Percentiles rank a stretch among this genome's conserved stretches.
phyloP scores from a whole-genome alignment of 2,329 filamentous ascomycete species.

The Diaporthe citri region DNA sequence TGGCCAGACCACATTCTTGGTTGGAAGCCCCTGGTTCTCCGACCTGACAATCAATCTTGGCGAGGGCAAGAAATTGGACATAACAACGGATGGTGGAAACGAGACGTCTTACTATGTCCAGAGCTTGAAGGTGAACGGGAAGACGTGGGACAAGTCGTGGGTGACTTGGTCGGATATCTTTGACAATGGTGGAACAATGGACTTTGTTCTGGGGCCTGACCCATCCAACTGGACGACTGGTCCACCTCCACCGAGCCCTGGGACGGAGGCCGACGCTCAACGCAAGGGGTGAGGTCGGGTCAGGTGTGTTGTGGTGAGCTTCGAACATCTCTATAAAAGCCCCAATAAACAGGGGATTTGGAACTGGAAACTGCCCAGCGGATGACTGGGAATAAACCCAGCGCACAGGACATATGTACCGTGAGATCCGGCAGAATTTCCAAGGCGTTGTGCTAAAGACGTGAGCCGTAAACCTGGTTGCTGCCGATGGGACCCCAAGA shows the following conservation, averaged over 20 bases:
- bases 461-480: no score
- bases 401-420: no score
- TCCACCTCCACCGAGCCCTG: conserved; percentile 71
- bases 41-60: conserved; percentile 71
- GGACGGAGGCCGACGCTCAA: conserved; percentile 45
- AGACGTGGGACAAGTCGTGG: conserved; percentile 74
- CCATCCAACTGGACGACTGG: conserved; percentile 70
- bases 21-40: conserved; percentile 73
- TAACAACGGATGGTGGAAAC: conserved; percentile 63
- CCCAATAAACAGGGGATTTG: no score
- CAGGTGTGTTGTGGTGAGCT: no score
- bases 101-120: conserved; percentile 72
- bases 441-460: no score
- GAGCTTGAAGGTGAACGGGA: conserved; percentile 73
- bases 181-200: conserved; percentile 70
- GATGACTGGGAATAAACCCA: no score
- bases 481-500: no score
- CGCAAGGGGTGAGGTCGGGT: conserved; percentile 1
- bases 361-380: no score
- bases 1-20: conserved; percentile 75
- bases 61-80: conserved; percentile 59
- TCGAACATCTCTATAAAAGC: no score
- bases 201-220: conserved; percentile 71
- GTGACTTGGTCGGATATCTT: conserved; percentile 76
- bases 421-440: no score